These are phyloP conservation scores for Luzula sylvatica DNA, from an alignment of 176 grass and related monocot species.

Conservation along the genomic window DNA sequence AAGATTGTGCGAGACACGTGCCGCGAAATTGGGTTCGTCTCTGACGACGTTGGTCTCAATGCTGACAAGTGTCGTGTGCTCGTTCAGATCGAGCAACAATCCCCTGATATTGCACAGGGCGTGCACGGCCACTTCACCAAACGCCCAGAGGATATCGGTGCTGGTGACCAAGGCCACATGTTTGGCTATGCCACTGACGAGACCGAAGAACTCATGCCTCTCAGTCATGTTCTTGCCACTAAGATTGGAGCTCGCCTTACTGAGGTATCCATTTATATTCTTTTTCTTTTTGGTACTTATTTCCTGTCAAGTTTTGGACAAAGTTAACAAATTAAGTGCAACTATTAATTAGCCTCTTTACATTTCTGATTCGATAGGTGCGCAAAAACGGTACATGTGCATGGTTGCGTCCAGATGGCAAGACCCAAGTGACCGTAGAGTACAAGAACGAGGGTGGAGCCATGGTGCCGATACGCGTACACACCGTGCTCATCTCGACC, in stretches of 20 bases:
- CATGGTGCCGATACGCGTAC: slow-evolving; percentile 31
- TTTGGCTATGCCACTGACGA: slow-evolving; percentile 31
- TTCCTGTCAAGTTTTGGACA: no score
- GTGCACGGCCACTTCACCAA: slow-evolving; percentile 26
- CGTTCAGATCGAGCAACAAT: slow-evolving; percentile 29
- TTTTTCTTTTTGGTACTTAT: neutral
- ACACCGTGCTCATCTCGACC: slow-evolving; percentile 34
- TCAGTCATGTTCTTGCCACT: slow-evolving; percentile 27
- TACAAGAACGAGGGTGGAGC: slow-evolving; percentile 26
- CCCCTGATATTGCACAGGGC: slow-evolving; percentile 25
- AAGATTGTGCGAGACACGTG: slow-evolving; percentile 95
- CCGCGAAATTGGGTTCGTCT: slow-evolving; percentile 30
- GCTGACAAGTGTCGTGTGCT: slow-evolving; percentile 21
- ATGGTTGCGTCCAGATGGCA: slow-evolving; percentile 23
- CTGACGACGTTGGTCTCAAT: slow-evolving; percentile 19
- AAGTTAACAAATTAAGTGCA: no score
- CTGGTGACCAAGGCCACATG: slow-evolving; percentile 28
- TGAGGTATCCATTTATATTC: neutral
- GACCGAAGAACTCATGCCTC: slow-evolving; percentile 29
- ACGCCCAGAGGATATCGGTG: slow-evolving; percentile 24
- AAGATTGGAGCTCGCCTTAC: slow-evolving; percentile 28
- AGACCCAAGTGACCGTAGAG: slow-evolving; percentile 31
- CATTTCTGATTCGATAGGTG: neutral
- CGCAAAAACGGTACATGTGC: slow-evolving; percentile 26
- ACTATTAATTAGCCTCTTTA: no score